Evolutionary conservation across 768 basidiomycete genomes (phyloP), one percentile per base, ranked within the genome.

Genomic region (Megacollybia marginata): DNA sequence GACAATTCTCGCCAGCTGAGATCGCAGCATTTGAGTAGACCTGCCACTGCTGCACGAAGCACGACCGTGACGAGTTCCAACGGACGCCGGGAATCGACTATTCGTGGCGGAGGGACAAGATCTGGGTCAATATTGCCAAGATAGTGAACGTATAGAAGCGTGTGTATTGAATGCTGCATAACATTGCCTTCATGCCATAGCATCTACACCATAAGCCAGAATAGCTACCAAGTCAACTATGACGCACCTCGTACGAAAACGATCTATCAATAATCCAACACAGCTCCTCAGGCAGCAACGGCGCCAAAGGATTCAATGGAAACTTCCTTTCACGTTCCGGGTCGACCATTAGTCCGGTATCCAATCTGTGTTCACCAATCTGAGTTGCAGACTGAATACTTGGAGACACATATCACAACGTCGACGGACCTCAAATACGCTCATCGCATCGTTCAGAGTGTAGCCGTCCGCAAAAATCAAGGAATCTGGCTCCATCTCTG

Each of bases 341-440:
- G 33, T 70, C 63, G 3, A 63, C 52, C 13, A 72, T 70, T 52
- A 88, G 70, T 9, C 93, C 92, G 48, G 82, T 92, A 63, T 96
- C 93, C 63, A 94, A 80, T 10, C 89, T 81, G 19, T 90, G 85
- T 64, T 95, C 91, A 18, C 92, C 88, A 46, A 94, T 90, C 92
- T 94, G 65, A 36, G 52, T 42, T 44, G 54, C 53, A 53, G n/a
- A n/a, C n/a, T n/a, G n/a, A n/a, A n/a, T n/a, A n/a, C n/a, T n/a
- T n/a, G n/a, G n/a, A n/a, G n/a, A n/a, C n/a, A n/a, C n/a, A n/a
- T n/a, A n/a, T n/a, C n/a, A n/a, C n/a, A 55, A 46, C 56, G 53
- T 48, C 48, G 45, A 49, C 72, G 51, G 61, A 88, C 90, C 78
- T 93, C 88, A 49, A 96, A 82, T 12, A 91, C 88, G 56, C 87